Evolutionary conservation across 306 rosid species (phyloP).

Genomic region (Parietaria judaica): DNA sequence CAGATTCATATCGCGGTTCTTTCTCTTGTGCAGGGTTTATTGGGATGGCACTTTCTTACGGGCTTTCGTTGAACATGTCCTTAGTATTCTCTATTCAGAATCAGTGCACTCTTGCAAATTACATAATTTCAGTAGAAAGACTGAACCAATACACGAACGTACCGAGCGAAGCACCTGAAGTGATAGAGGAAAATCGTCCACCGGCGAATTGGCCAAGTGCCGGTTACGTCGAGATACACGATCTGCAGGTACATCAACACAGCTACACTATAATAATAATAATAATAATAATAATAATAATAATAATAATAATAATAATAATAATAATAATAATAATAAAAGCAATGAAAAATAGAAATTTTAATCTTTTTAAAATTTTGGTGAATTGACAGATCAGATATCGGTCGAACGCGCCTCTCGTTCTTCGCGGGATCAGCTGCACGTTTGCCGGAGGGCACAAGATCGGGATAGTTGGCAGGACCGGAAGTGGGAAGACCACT

Average conservation of each 20-base stretch:
- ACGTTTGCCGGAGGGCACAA: slow-evolving; percentile 47
- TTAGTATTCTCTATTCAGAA: slow-evolving; percentile 45
- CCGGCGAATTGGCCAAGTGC: slow-evolving; percentile 49
- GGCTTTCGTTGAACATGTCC: slow-evolving; percentile 49
- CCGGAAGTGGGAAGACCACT: slow-evolving; percentile 79
- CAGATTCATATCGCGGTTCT: not conserved
- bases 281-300: not conserved
- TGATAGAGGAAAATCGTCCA: slow-evolving; percentile 50
- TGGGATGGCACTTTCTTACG: slow-evolving; percentile 83
- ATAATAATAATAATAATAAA: not conserved
- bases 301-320: no score
- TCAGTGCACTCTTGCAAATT: slow-evolving; percentile 57
- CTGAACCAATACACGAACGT: slow-evolving; percentile 58
- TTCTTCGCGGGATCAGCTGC: slow-evolving; percentile 68
- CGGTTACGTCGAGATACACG: slow-evolving; percentile 60
- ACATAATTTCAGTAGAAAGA: slow-evolving; percentile 74
- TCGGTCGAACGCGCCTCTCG: slow-evolving; percentile 49
- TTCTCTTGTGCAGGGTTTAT: slow-evolving; percentile 38
- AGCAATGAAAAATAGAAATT: no score
- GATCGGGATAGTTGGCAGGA: slow-evolving; percentile 80
- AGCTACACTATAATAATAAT: no score
- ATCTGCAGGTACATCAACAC: slow-evolving; percentile 40
- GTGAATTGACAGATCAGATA: slow-evolving; percentile 35
- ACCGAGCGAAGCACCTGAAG: slow-evolving; percentile 68
- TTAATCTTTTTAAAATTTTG: not conserved